Percentiles rank a stretch among this genome's conserved stretches.
Evolutionary conservation across 176 grass and related monocot genomes (phyloP).

Genomic region (Cenchrus purpureus): DNA sequence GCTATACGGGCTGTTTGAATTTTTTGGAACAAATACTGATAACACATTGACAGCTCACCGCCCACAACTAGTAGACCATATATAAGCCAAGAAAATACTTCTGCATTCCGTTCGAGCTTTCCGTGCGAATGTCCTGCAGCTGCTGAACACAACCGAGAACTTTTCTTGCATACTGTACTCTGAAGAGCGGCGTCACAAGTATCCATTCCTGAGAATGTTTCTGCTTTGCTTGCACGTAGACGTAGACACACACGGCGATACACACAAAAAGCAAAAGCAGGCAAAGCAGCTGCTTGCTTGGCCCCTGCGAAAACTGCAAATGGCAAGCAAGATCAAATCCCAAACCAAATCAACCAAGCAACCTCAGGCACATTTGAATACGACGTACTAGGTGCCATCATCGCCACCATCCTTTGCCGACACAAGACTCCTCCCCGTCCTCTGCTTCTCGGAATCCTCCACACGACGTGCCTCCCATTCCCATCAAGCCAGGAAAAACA

Average conservation of each 20-base stretch:
- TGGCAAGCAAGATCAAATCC: conserved; percentile 2
- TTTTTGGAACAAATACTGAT: no score
- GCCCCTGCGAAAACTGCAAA: neutral
- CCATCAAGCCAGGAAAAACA: neutral
- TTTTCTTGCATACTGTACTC: neutral
- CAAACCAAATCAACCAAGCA: conserved; percentile 18
- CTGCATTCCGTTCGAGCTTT: neutral
- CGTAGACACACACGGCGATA: no score
- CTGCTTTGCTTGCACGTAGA: neutral
- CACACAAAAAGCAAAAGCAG: neutral
- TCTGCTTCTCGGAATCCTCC: neutral
- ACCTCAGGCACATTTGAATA: neutral
- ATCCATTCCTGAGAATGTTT: neutral
- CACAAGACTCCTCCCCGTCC: neutral
- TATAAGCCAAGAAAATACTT: neutral
- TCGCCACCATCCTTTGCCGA: neutral
- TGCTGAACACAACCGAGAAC: neutral
- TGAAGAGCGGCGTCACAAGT: neutral
- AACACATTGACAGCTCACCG: no score
- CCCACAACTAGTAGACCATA: no score
- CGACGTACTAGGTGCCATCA: neutral
- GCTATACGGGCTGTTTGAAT: conserved; percentile 32
- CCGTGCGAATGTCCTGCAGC: neutral
- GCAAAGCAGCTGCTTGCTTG: conserved; percentile 1
- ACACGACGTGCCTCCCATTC: neutral